Conservation (phyloP, 805 yeast species). For the Starmerella geochares region DNA sequence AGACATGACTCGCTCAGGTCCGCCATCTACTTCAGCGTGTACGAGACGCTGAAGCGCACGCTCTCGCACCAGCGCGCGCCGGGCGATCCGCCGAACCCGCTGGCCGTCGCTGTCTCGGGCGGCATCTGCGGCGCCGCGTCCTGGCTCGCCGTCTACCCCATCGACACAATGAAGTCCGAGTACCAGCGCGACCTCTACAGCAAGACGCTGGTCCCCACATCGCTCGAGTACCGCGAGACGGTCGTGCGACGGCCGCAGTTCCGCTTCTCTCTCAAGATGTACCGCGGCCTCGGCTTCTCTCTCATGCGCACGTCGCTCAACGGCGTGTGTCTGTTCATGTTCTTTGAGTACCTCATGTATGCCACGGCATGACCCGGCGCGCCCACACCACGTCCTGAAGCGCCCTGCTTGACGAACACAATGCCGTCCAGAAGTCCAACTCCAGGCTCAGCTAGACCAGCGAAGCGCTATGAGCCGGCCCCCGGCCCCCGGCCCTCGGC, state of each 20-base stretch:
- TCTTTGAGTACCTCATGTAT: slow-evolving; percentile 56
- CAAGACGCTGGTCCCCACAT: slow-evolving; percentile 46
- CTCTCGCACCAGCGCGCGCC: slow-evolving; percentile 30
- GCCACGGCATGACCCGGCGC: slow-evolving; percentile 11
- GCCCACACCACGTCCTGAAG: no score
- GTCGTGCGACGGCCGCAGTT: slow-evolving; percentile 27
- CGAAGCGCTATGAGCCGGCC: no score
- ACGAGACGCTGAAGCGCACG: slow-evolving; percentile 58
- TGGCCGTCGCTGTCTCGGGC: slow-evolving; percentile 58
- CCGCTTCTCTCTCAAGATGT: slow-evolving; percentile 40
- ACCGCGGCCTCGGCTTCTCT: slow-evolving; percentile 70
- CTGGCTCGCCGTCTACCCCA: slow-evolving; percentile 67
- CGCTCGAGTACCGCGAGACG: slow-evolving; percentile 35
- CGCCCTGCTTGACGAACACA: no score
- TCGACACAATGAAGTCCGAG: slow-evolving; percentile 70
- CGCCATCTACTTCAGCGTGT: slow-evolving; percentile 62
- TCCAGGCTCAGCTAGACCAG: no score
- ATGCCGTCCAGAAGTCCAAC: no score
- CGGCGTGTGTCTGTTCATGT: slow-evolving; percentile 65
- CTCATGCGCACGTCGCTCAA: slow-evolving; percentile 59
- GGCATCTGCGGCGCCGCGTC: slow-evolving; percentile 66
- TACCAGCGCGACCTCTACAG: slow-evolving; percentile 65
- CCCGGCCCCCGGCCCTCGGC: no score
- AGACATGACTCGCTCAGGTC: slow-evolving; percentile 61
- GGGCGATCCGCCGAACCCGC: slow-evolving; percentile 30